phyloP scores from a whole-genome alignment of 495 filamentous ascomycete species.

The Letharia columbiana region DNA sequence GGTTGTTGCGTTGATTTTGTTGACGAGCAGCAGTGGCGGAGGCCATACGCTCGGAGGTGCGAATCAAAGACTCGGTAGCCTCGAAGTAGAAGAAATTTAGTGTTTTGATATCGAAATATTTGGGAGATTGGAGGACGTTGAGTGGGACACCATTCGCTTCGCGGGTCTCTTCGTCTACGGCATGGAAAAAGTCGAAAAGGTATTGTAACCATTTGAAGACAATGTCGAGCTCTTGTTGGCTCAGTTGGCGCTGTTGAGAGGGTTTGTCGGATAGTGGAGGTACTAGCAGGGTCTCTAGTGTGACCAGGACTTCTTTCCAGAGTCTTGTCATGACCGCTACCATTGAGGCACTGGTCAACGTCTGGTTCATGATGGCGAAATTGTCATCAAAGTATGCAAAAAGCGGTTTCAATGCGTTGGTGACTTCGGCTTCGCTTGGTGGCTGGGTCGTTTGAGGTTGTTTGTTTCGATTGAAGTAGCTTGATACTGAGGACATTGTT shows the following conservation, averaged over 20 bases:
- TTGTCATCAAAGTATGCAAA: slow-evolving; percentile 98
- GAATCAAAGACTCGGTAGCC: slow-evolving; percentile 79
- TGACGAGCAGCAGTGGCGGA: slow-evolving; percentile 76
- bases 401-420: slow-evolving; percentile 75
- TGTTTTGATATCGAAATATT: slow-evolving; percentile 93
- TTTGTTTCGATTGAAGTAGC: slow-evolving; percentile 59
- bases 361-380: slow-evolving; percentile 97
- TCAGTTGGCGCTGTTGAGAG: slow-evolving; percentile 78
- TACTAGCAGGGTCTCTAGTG: slow-evolving; percentile 82
- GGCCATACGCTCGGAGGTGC: slow-evolving; percentile 90
- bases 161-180: slow-evolving; percentile 76
- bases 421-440: slow-evolving; percentile 62
- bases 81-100: slow-evolving; percentile 99
- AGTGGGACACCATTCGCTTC: slow-evolving; percentile 79
- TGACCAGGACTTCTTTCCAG: slow-evolving; percentile 95
- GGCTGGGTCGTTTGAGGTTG: slow-evolving; percentile 45
- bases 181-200: slow-evolving; percentile 92
- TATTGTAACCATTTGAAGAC: slow-evolving; percentile 92
- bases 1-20: slow-evolving; percentile 50
- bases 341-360: slow-evolving; percentile 88
- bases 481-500: slow-evolving; percentile 58
- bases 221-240: slow-evolving; percentile 83
- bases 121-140: slow-evolving; percentile 88
- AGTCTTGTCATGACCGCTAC: slow-evolving; percentile 92
- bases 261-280: slow-evolving; percentile 94